Evolutionary conservation across 495 filamentous ascomycete species (phyloP).

Genomic region (Hyaloscypha finlandica): DNA sequence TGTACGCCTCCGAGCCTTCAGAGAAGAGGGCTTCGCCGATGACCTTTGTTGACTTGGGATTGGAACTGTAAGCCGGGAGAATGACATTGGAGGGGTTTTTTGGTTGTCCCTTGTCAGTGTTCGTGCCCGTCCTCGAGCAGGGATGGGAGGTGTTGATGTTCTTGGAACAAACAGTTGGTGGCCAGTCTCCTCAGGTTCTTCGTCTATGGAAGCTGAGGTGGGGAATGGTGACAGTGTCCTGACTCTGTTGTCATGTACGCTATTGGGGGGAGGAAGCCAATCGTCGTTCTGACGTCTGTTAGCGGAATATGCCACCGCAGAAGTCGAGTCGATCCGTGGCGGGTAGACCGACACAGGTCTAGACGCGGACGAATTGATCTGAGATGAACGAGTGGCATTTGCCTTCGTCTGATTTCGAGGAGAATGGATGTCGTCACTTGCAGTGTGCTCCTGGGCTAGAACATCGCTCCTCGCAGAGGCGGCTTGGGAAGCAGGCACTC

Average conservation of each 20-base stretch:
- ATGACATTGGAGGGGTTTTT: background rate
- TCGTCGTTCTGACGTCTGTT: constrained; percentile 14
- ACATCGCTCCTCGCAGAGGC: constrained; percentile 14
- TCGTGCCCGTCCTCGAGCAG: constrained; percentile 12
- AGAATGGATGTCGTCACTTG: constrained; percentile 14
- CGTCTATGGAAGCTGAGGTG: constrained; percentile 7
- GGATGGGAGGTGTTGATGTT: constrained; percentile 9
- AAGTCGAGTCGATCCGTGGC: constrained; percentile 11
- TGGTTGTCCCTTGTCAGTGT: background rate
- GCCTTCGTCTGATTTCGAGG: background rate
- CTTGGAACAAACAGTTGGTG: background rate
- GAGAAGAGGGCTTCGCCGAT: background rate
- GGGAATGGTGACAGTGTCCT: constrained; percentile 9
- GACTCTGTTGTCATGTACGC: background rate
- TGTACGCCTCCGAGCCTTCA: constrained; percentile 5
- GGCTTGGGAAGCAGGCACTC: background rate
- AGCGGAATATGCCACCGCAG: constrained; percentile 3
- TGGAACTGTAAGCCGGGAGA: background rate
- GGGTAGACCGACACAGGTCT: background rate
- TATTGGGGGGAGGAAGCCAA: constrained; percentile 8
- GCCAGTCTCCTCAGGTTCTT: background rate
- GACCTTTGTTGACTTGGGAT: background rate
- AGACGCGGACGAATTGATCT: background rate
- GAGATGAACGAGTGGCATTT: background rate
- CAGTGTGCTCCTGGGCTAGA: constrained; percentile 9